phyloP scores from a whole-genome alignment of 1,284 basidiomycete genomes.

The Hemileia vastatrix region DNA sequence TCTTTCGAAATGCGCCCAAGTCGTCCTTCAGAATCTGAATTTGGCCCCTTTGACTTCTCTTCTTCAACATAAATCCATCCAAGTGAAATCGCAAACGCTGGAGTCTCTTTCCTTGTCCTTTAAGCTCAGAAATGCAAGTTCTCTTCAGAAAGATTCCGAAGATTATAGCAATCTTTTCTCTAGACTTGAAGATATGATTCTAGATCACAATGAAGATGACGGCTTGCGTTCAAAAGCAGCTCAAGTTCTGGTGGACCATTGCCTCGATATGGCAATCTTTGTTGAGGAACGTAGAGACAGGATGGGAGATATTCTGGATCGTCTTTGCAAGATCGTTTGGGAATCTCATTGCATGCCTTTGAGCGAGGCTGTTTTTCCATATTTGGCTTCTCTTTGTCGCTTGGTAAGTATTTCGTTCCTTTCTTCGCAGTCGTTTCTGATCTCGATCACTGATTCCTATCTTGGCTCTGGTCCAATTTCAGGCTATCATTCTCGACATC shows the following conservation, averaged over 20 bases:
- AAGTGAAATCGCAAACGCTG: not conserved
- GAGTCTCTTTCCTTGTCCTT: not conserved
- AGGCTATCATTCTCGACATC: too few relatives aligned
- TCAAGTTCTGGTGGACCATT: not conserved
- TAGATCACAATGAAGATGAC: not conserved
- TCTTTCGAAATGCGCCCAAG: too few relatives aligned
- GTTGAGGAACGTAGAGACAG: not conserved
- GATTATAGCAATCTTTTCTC: not conserved
- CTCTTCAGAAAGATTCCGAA: not conserved
- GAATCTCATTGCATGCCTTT: constrained; percentile 25
- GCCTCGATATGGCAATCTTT: not conserved
- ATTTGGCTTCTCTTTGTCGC: too few relatives aligned
- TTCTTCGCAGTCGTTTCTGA: too few relatives aligned
- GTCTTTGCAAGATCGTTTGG: not conserved
- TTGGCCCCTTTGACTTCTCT: too few relatives aligned
- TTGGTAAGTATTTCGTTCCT: too few relatives aligned
- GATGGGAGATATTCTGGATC: not conserved
- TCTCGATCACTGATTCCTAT: too few relatives aligned
- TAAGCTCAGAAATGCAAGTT: not conserved
- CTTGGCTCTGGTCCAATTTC: too few relatives aligned
- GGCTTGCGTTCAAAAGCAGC: not conserved
- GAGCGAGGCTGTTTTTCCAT: constrained; percentile 32
- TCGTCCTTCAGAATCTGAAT: too few relatives aligned
- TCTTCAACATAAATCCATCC: not conserved
- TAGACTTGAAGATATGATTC: not conserved